Percentiles rank a stretch among this genome's conserved stretches.
Evolutionary conservation across 306 rosid species (phyloP).

Genomic region (Fagus crenata): DNA sequence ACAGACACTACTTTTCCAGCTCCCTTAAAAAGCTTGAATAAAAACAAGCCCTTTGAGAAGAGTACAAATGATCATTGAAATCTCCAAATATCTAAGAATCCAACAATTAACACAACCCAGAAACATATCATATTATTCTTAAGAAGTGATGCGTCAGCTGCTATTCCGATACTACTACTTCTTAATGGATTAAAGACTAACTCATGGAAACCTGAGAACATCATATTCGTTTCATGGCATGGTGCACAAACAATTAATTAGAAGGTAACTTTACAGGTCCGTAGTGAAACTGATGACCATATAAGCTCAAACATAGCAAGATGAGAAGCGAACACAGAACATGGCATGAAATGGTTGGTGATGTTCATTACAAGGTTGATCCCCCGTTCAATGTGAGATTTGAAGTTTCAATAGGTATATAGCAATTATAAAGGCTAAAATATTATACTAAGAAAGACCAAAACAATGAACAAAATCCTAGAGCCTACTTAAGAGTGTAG

Average conservation of each 20-base stretch:
- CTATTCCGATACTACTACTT: slow-evolving; percentile 8
- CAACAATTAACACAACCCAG: not conserved
- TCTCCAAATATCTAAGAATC: slow-evolving; percentile 1
- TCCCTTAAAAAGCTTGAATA: not conserved
- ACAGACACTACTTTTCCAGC: not conserved
- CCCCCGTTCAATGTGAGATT: not conserved
- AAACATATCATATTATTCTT: slow-evolving; percentile 15
- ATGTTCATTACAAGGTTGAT: slow-evolving; percentile 14
- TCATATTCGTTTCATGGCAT: not conserved
- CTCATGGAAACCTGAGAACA: not conserved
- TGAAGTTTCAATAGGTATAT: slow-evolving; percentile 1
- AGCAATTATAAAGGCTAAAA: not conserved
- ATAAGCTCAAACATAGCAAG: slow-evolving; percentile 8
- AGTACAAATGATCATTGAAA: slow-evolving; percentile 1
- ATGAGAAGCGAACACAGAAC: not conserved
- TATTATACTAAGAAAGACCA: not conserved
- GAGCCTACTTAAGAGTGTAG: slow-evolving; percentile 33
- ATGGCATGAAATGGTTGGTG: not conserved
- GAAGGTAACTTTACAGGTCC: not conserved
- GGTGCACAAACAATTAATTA: not conserved
- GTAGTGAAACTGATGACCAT: slow-evolving; percentile 4
- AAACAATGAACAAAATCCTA: slow-evolving; percentile 7
- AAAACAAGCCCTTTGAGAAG: slow-evolving; percentile 1
- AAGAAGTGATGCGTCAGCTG: not conserved
- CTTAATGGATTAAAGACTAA: not conserved